Conservation (phyloP, 108 stramenopile genomes). For the Nitzschia inconspicua region DNA sequence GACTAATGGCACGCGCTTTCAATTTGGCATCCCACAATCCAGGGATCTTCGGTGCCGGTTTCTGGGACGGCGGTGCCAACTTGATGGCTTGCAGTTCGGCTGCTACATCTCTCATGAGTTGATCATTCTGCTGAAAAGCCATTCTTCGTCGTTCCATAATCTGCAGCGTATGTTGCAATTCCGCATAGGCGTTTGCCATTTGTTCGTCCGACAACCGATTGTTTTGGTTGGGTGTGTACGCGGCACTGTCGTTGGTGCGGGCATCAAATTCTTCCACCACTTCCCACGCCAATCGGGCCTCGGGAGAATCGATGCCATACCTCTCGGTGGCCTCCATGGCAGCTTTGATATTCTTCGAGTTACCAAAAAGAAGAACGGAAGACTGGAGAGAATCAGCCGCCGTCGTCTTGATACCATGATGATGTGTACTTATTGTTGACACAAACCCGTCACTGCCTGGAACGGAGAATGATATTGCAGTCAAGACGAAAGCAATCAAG, state of each 20-base stretch:
- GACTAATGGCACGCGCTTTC: conserved; percentile 43
- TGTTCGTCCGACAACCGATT: conserved; percentile 3
- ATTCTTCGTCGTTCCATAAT: conserved; percentile 2
- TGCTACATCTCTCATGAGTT: conserved; percentile 18
- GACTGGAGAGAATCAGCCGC: too few relatives aligned
- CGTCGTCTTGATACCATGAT: too few relatives aligned
- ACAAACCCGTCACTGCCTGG: too few relatives aligned
- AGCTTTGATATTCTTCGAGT: conserved; percentile 36
- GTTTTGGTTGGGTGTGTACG: background rate
- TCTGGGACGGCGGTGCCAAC: background rate
- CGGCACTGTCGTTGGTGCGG: background rate
- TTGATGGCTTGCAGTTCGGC: conserved; percentile 24
- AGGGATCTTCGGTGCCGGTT: conserved; percentile 10
- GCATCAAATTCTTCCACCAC: conserved; percentile 72
- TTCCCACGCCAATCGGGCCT: conserved; percentile 73
- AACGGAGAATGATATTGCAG: too few relatives aligned
- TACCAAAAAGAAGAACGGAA: conserved; percentile 5
- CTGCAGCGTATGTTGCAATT: conserved; percentile 13
- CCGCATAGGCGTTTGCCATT: conserved; percentile 11
- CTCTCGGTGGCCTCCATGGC: conserved; percentile 60
- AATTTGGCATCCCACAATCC: conserved; percentile 39
- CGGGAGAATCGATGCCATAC: conserved; percentile 47
- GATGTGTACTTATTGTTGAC: too few relatives aligned
- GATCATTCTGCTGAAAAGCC: background rate
- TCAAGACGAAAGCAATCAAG: too few relatives aligned